These are phyloP conservation scores for Lepiota subincarnata DNA, from an alignment of 768 basidiomycete species.

Conservation along the genomic window DNA sequence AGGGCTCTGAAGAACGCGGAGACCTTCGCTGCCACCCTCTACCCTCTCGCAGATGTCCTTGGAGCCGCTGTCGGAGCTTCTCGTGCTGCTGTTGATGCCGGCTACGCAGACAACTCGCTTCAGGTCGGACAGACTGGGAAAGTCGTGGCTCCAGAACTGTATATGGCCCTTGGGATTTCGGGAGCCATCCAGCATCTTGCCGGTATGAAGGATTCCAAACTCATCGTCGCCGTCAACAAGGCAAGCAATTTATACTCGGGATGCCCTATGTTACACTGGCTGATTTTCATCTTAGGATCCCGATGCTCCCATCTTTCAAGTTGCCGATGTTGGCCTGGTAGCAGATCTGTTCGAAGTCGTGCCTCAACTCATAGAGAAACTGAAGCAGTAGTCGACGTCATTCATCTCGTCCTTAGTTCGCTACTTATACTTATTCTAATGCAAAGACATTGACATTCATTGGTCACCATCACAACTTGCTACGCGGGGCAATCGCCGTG, in stretches of 20 bases:
- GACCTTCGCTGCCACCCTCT: conserved; percentile 81
- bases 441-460: neutral
- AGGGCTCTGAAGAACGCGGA: conserved; percentile 92
- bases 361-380: conserved; percentile 84
- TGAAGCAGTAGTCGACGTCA: conserved; percentile 44
- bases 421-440: conserved; percentile 2
- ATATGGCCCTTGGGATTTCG: conserved; percentile 95
- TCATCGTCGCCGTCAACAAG: conserved; percentile 98
- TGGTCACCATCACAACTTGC: neutral
- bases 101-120: conserved; percentile 94
- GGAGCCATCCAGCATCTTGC: conserved; percentile 99
- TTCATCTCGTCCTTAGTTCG: conserved; percentile 1
- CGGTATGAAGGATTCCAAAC: conserved; percentile 98
- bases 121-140: conserved; percentile 99
- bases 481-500: conserved; percentile 4
- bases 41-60: conserved; percentile 89
- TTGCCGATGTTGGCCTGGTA: conserved; percentile 92
- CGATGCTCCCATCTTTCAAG: conserved; percentile 98
- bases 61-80: conserved; percentile 98
- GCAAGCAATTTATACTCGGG: conserved; percentile 32
- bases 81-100: conserved; percentile 95
- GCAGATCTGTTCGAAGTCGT: conserved; percentile 92
- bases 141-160: conserved; percentile 94
- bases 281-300: conserved; percentile 57
- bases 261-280: neutral